Percentiles rank a stretch among this genome's conserved stretches.
Evolutionary conservation across 2,329 filamentous ascomycete genomes (phyloP).

Genomic region (Ambrosiella beaveri): DNA sequence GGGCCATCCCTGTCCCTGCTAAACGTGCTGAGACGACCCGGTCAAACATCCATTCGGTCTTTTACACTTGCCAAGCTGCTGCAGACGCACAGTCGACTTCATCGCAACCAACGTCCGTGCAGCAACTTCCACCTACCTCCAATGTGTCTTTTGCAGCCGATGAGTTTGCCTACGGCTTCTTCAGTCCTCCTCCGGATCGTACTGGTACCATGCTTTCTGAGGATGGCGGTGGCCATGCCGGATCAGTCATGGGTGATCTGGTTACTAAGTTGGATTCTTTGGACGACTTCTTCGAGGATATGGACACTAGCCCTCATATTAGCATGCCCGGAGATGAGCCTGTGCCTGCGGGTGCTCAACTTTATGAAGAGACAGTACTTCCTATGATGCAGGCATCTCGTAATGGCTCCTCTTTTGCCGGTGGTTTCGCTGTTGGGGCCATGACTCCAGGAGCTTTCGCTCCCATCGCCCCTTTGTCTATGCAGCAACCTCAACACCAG

Average conservation of each 20-base stretch:
- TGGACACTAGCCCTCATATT: slow-evolving; percentile 32
- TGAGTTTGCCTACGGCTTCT: slow-evolving; percentile 68
- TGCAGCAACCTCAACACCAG: slow-evolving; percentile 58
- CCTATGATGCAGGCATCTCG: slow-evolving; percentile 44
- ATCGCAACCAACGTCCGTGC: slow-evolving; percentile 16
- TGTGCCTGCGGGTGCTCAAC: slow-evolving; percentile 48
- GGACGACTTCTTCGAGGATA: slow-evolving; percentile 67
- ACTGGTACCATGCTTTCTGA: slow-evolving; percentile 90
- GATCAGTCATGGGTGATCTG: slow-evolving; percentile 43
- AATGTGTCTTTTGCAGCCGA: slow-evolving; percentile 89
- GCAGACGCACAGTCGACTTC: slow-evolving; percentile 31
- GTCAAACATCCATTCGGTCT: slow-evolving; percentile 85
- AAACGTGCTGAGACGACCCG: slow-evolving; percentile 75
- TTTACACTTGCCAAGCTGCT: slow-evolving; percentile 73
- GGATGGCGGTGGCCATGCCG: slow-evolving; percentile 49
- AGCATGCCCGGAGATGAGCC: neutral
- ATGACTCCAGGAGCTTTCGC: slow-evolving; percentile 3
- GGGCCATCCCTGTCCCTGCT: slow-evolving; percentile 87
- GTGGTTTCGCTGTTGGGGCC: neutral
- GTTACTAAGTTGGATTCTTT: slow-evolving; percentile 64
- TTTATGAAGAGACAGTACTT: slow-evolving; percentile 86
- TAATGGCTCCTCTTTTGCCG: neutral
- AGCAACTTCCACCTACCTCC: slow-evolving; percentile 43
- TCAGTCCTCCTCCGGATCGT: slow-evolving; percentile 53
- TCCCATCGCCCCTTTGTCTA: slow-evolving; percentile 40